Evolutionary conservation across 768 basidiomycete species (phyloP), one percentile per base, ranked within the genome.

Genomic region (Mycena metata): DNA sequence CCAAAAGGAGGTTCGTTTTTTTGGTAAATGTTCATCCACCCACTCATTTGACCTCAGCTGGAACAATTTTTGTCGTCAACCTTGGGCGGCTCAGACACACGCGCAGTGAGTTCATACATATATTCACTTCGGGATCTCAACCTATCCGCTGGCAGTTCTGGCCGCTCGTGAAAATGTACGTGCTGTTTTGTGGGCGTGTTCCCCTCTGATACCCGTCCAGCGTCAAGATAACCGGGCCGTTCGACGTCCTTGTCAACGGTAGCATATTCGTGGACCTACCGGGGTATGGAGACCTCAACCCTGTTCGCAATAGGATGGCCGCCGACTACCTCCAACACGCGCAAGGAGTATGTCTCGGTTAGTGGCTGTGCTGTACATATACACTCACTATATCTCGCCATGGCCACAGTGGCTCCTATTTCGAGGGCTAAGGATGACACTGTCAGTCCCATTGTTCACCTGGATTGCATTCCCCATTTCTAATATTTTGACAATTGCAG

Each of bases 191-290:
- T 30, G 15, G 8, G 17, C 41, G 13, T 30, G 30, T 36, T 21
- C 6, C 4, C 2, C 2, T 36, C 50, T 63, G 9, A 21, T 66
- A 8, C 47, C 3, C 43, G 7, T 11, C 19, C 49, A 72, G 71
- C 0, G 68, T 72, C 21, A 50, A 49, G 21, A 64, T 72, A 2
- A 50, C 47, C 46, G 71, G 71, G 3, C 58, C 23, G 5, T 72
- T 72, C 35, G 68, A 69, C 11, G 72, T 70, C 6, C 30, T 73
- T 16, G n/a, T 67, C 72, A 16, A 73, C 72, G 69, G 69, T 7
- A 52, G 65, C 39, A 68, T 60, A 1, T 35, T 73, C 3, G 69
- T 73, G 42, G 72, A 73, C 24, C 50, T 73, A 16, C 69, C 72
- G 2, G 69, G 72, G 9, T 35, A 70, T 26, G 72, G 72, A 1